phyloP scores from a whole-genome alignment of 352 stramenopile genomes.

The Pythium rishiriense region DNA sequence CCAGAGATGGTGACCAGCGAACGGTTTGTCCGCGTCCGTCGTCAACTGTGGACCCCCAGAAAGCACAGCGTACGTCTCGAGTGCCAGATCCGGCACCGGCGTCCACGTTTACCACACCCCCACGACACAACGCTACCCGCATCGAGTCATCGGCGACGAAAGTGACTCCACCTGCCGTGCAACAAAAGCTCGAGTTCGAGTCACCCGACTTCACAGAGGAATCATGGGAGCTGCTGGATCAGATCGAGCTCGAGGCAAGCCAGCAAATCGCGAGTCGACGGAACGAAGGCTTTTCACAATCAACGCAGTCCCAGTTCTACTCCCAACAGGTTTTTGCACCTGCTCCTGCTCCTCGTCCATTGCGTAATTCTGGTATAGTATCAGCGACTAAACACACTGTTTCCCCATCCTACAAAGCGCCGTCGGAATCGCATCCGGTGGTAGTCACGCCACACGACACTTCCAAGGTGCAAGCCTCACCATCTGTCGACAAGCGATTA shows the following conservation, averaged over 20 bases:
- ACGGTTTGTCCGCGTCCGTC: neutral
- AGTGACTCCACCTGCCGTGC: conserved; percentile 3
- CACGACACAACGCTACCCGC: conserved; percentile 6
- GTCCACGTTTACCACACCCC: conserved; percentile 15
- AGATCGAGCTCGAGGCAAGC: conserved; percentile 61
- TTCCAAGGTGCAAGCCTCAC: neutral
- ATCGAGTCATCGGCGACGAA: conserved; percentile 5
- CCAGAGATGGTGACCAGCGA: neutral
- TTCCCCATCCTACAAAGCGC: conserved; percentile 20
- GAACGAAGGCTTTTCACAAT: conserved; percentile 5
- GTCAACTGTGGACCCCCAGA: neutral
- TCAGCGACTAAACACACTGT: conserved; percentile 26
- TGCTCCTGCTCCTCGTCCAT: conserved; percentile 21
- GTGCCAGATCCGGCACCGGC: neutral
- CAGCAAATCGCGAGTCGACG: conserved; percentile 34
- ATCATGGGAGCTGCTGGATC: conserved; percentile 73
- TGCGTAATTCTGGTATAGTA: conserved; percentile 20
- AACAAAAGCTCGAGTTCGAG: conserved; percentile 48
- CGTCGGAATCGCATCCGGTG: conserved; percentile 19
- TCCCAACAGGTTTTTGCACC: conserved; percentile 32
- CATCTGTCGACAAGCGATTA: conserved; percentile 16
- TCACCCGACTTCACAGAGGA: conserved; percentile 72
- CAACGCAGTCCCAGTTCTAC: conserved; percentile 16
- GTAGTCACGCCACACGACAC: neutral
- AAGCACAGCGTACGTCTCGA: conserved; percentile 4